Evolutionary conservation across 176 grass and related monocot genomes (phyloP).

Genomic region (Musa itinerans): DNA sequence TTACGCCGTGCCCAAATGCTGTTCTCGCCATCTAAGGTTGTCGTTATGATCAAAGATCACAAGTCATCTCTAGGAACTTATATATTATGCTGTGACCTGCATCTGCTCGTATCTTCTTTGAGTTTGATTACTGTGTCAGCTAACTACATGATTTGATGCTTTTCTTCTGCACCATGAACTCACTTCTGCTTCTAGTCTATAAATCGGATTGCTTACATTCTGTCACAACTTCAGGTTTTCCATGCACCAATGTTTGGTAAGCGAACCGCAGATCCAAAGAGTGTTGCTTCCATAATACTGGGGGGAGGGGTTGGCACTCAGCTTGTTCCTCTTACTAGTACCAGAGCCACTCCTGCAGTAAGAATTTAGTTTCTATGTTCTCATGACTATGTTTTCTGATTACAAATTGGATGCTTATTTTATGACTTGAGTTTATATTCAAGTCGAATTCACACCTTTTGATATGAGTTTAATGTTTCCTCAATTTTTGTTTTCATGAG

Average conservation of each 20-base stretch:
- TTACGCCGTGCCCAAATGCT: background rate
- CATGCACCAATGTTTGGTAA: constrained; percentile 20
- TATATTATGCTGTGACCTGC: too few species aligned
- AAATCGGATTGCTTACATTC: background rate
- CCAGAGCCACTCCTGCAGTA: constrained; percentile 82
- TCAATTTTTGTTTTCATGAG: background rate
- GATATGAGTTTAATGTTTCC: too few species aligned
- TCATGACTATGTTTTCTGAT: background rate
- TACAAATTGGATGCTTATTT: background rate
- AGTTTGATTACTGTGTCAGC: too few species aligned
- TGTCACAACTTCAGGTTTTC: background rate
- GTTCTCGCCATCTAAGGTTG: background rate
- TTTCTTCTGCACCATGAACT: background rate
- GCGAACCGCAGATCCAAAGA: constrained; percentile 34
- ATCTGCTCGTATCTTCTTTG: too few species aligned
- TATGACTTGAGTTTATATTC: too few species aligned
- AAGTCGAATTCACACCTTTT: too few species aligned
- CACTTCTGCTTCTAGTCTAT: background rate
- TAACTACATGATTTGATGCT: background rate
- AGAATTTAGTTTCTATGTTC: background rate
- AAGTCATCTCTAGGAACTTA: too few species aligned
- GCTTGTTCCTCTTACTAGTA: constrained; percentile 73
- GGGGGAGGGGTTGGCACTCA: constrained; percentile 72
- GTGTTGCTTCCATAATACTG: constrained; percentile 68
- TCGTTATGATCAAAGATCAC: too few species aligned